Conservation (phyloP, 805 yeast genomes). For the Yarrowia phangngaensis region DNA sequence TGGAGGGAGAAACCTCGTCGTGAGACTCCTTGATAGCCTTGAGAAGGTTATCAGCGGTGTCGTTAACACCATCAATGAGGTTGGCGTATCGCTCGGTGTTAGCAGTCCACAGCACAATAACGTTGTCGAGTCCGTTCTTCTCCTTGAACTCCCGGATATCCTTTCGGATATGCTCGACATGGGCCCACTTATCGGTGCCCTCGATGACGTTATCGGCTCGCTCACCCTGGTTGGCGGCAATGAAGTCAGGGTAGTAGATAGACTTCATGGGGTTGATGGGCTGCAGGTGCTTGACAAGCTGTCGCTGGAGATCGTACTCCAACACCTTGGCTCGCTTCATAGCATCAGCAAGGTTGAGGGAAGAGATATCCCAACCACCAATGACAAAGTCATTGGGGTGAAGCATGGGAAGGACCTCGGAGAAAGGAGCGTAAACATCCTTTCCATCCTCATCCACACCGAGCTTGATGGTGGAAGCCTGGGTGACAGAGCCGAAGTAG, state of each 20-base stretch:
- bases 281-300: constrained; percentile 62
- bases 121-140: constrained; percentile 72
- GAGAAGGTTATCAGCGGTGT: constrained; percentile 76
- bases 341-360: constrained; percentile 65
- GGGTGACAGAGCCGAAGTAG: constrained; percentile 93
- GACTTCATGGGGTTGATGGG: constrained; percentile 71
- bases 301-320: constrained; percentile 76
- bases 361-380: constrained; percentile 93
- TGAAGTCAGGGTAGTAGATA: constrained; percentile 91
- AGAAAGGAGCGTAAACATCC: constrained; percentile 91
- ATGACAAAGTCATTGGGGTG: constrained; percentile 86
- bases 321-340: constrained; percentile 83
- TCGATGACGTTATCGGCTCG: constrained; percentile 86
- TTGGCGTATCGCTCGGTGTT: constrained; percentile 93
- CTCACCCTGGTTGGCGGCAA: constrained; percentile 88
- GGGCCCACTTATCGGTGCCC: constrained; percentile 75
- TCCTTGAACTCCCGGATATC: constrained; percentile 78
- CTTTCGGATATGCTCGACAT: constrained; percentile 77
- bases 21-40: constrained; percentile 72
- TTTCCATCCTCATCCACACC: constrained; percentile 80
- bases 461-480: constrained; percentile 80
- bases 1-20: constrained; percentile 83
- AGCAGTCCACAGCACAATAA: constrained; percentile 93
- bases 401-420: constrained; percentile 79
- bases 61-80: constrained; percentile 73